Evolutionary conservation across 2,329 filamentous ascomycete genomes (phyloP).

Genomic region (Cordyceps pruinosa): DNA sequence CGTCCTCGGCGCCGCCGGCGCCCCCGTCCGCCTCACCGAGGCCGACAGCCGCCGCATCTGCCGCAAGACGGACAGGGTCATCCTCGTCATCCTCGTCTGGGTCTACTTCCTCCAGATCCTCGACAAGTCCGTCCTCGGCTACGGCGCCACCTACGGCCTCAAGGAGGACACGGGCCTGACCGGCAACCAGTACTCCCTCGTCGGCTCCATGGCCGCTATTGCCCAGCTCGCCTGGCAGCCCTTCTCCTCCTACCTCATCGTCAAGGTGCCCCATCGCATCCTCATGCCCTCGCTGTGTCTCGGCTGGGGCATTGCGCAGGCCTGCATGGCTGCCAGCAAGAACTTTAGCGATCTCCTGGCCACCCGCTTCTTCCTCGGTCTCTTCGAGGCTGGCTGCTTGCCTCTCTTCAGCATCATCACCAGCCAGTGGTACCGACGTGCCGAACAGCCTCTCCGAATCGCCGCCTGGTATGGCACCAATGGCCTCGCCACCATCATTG

Average conservation of each 20-base stretch:
- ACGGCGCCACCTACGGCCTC: conserved; percentile 50
- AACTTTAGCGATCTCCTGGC: conserved; percentile 42
- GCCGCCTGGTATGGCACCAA: conserved; percentile 62
- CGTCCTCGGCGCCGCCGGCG: background rate
- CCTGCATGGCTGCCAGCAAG: conserved; percentile 39
- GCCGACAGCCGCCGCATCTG: conserved; percentile 41
- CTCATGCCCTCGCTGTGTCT: conserved; percentile 46
- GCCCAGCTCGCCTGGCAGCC: conserved; percentile 56
- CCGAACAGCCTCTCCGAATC: conserved; percentile 56
- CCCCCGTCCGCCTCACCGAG: conserved; percentile 25
- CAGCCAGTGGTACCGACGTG: conserved; percentile 39
- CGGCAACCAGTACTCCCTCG: conserved; percentile 49
- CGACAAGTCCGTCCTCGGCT: conserved; percentile 53
- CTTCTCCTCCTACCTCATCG: conserved; percentile 52
- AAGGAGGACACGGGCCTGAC: conserved; percentile 41
- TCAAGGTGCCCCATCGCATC: conserved; percentile 52
- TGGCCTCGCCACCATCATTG: conserved; percentile 50
- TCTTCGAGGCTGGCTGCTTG: conserved; percentile 46
- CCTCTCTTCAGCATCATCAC: conserved; percentile 42
- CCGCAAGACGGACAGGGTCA: conserved; percentile 53
- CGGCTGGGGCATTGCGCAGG: conserved; percentile 38
- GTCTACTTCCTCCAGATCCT: conserved; percentile 54
- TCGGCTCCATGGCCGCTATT: conserved; percentile 51
- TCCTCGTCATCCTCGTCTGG: conserved; percentile 49
- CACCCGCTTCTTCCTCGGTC: conserved; percentile 40